Base-by-base conservation (phyloP, 73 alveolate species). In the Paramecium bursaria region DNA sequence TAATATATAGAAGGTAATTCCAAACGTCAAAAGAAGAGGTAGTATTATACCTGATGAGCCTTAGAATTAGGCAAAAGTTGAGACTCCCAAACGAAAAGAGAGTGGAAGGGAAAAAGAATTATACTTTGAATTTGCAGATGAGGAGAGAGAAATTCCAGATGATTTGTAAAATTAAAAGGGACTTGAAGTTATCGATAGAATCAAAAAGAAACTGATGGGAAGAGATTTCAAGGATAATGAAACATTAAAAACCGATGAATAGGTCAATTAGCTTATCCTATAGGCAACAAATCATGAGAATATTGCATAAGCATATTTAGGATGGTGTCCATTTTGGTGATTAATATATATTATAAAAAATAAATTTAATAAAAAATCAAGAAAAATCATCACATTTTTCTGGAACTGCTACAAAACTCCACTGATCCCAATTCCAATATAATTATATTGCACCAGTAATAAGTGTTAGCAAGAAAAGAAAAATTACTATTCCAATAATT, bases 311-410 rank as follows among this genome's bases (percentile, higher is more conserved):
- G 89, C 89, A 1, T 79, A 79, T 60, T 23, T 79, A n/a, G 89
- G 89, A 17, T 79, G 89, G 89, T 79, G 89, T 42, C 89, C 89
- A 15, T 79, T 79, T 35, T 79, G 89, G 89, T 79, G 89, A 79
- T 54, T 27, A 14, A 53, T 53, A 10, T 7, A 50, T 50, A 22
- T 50, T 13, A 13, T 22, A 22, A 13, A 42, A 13, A 42, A 42
- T 13, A 22, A 10, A 50, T 50, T 13, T 22, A 0, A 50, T 22
- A 10, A 50, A 50, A 1, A 4, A 4, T n/a, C n/a, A n/a, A n/a
- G n/a, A n/a, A n/a, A n/a, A n/a, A n/a, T n/a, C n/a, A n/a, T n/a
- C n/a, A n/a, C n/a, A n/a, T n/a, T n/a, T n/a, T n/a, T n/a, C n/a
- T n/a, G n/a, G n/a, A n/a, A n/a, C n/a, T n/a, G n/a, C n/a, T n/a